phyloP scores from a whole-genome alignment of 1,284 basidiomycete species.

The Heterobasidion occidentale region DNA sequence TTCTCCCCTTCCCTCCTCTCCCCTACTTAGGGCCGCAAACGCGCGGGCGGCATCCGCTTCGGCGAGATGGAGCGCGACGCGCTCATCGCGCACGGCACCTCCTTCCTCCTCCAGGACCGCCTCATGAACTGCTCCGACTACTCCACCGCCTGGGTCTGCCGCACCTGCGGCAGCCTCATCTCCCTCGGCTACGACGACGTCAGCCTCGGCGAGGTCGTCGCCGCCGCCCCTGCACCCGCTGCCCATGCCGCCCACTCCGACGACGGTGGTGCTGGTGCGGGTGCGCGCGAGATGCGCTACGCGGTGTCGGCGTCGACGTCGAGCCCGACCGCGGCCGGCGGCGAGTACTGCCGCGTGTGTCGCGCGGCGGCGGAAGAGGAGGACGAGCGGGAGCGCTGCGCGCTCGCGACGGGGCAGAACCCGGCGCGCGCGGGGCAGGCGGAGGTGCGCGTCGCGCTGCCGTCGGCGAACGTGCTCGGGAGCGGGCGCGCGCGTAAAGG shows the following conservation, averaged over 20 bases:
- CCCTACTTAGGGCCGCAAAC: constrained; percentile 80
- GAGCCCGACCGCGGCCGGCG: constrained; percentile 52
- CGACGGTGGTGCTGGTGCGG: too few species aligned
- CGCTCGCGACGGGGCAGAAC: constrained; percentile 42
- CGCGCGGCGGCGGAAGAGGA: constrained; percentile 60
- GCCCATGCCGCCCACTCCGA: constrained; percentile 34
- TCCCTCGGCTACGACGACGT: constrained; percentile 91
- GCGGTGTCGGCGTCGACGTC: too few species aligned
- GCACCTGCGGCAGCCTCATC: constrained; percentile 92
- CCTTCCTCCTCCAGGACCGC: constrained; percentile 95
- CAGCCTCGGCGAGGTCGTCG: constrained; percentile 57
- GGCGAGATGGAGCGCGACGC: constrained; percentile 99
- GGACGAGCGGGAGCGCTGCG: constrained; percentile 46
- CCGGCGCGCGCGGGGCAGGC: constrained; percentile 20
- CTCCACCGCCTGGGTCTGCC: constrained; percentile 96
- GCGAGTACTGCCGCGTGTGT: constrained; percentile 93
- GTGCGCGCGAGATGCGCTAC: too few species aligned
- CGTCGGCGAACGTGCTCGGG: constrained; percentile 57
- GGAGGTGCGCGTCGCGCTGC: constrained; percentile 58
- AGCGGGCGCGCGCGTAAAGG: constrained; percentile 41
- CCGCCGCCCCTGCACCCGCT: constrained; percentile 26
- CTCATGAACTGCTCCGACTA: constrained; percentile 99
- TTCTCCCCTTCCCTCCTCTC: not conserved
- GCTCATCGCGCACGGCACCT: constrained; percentile 95
- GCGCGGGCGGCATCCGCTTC: constrained; percentile 97